phyloP scores from a whole-genome alignment of 208 protist genomes.

The Naegleria lovaniensis region DNA sequence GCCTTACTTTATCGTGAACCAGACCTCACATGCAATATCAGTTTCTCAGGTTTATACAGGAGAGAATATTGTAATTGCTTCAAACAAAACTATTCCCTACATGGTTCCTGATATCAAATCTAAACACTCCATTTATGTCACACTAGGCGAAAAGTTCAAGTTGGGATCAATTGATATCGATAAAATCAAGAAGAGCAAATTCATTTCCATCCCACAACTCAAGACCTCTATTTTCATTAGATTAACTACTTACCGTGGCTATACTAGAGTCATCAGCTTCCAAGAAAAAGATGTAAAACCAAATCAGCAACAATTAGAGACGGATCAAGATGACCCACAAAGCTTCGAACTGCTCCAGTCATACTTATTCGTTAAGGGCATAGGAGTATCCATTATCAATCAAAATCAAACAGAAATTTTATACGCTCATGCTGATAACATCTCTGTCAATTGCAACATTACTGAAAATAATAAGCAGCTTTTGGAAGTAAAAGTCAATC shows the following conservation, averaged over 20 bases:
- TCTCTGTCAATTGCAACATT: neutral
- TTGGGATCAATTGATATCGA: neutral
- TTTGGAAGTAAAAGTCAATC: neutral
- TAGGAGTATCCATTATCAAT: conserved; percentile 9
- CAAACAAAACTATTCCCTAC: neutral
- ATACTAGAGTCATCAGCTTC: neutral
- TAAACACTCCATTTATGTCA: neutral
- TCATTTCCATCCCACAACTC: neutral
- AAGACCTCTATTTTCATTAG: neutral
- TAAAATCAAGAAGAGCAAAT: neutral
- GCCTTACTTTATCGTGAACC: neutral
- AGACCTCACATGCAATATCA: neutral
- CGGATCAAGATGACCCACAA: neutral
- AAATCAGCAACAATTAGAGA: neutral
- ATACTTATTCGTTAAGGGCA: neutral
- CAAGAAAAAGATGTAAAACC: neutral
- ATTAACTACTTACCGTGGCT: neutral
- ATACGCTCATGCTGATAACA: neutral
- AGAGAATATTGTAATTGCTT: neutral
- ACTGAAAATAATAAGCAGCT: neutral
- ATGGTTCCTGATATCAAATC: neutral
- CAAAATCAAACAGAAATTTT: neutral
- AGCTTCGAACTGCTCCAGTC: neutral
- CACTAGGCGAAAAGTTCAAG: neutral
- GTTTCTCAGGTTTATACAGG: neutral